Evolutionary conservation across 1,284 basidiomycete genomes (phyloP).

Genomic region (Fomitopsis schrenkii): DNA sequence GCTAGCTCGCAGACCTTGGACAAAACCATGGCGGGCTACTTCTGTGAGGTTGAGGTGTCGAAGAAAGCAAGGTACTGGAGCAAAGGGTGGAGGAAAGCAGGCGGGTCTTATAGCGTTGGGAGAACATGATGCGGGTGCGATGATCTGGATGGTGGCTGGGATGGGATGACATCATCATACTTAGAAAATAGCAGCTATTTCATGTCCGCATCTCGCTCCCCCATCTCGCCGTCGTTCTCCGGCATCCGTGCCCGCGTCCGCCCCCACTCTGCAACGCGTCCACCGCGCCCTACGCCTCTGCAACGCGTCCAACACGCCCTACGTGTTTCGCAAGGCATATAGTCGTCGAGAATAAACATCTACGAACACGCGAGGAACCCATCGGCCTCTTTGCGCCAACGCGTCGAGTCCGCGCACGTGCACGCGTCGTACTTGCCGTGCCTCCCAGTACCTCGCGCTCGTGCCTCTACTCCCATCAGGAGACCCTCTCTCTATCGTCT

Average conservation of each 20-base stretch:
- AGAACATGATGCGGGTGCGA: background rate
- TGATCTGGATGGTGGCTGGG: background rate
- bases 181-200: background rate
- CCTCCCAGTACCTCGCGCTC: background rate
- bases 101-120: conserved; percentile 4
- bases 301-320: background rate
- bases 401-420: conserved; percentile 3
- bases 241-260: background rate
- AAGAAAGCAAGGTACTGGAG: background rate
- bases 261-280: background rate
- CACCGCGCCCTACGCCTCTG: background rate
- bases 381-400: background rate
- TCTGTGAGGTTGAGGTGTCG: background rate
- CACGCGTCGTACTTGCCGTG: background rate
- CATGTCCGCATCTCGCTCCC: background rate
- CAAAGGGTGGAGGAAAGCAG: background rate
- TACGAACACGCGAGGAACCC: too few species aligned
- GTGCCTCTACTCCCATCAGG: background rate
- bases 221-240: background rate
- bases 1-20: conserved; percentile 37
- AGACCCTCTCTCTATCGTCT: background rate
- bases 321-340: too few species aligned
- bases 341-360: too few species aligned
- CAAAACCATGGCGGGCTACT: conserved; percentile 38
- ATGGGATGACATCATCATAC: background rate